Percentiles rank a stretch among this genome's conserved stretches.
These are phyloP conservation scores for Psilocybe azurescens DNA, from an alignment of 768 basidiomycete species.

Conservation along the genomic window DNA sequence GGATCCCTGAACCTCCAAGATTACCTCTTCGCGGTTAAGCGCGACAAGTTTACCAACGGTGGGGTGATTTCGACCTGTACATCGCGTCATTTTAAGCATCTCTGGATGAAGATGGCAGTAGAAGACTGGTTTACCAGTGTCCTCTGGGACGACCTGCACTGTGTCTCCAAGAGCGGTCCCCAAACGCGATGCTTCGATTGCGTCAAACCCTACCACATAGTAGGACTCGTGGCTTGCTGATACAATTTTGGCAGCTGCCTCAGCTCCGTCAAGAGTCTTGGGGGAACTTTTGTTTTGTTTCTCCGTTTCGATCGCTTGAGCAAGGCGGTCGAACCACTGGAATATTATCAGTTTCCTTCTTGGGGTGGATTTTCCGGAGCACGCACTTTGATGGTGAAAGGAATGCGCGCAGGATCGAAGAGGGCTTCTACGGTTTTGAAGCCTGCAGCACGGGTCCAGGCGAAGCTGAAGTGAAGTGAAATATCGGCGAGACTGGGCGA, in stretches of 20 bases:
- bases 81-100: background rate
- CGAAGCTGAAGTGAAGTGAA: constrained; percentile 38
- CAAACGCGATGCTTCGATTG: constrained; percentile 46
- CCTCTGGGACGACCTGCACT: constrained; percentile 38
- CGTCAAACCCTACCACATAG: constrained; percentile 49
- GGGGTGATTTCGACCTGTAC: constrained; percentile 41
- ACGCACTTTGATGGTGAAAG: constrained; percentile 45
- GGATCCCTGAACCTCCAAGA: constrained; percentile 48
- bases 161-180: constrained; percentile 40
- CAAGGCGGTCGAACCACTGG: constrained; percentile 53
- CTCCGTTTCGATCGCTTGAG: constrained; percentile 36
- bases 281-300: constrained; percentile 30
- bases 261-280: constrained; percentile 38
- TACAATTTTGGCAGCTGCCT: constrained; percentile 48
- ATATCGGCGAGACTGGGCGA: constrained; percentile 57
- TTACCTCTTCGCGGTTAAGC: constrained; percentile 52
- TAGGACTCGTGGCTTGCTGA: constrained; percentile 43
- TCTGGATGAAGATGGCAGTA: background rate
- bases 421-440: constrained; percentile 41
- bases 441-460: background rate
- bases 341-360: background rate
- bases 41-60: constrained; percentile 55
- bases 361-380: no score
- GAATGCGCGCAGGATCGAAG: constrained; percentile 42
- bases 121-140: constrained; percentile 42